These are phyloP conservation scores for Amphichorda felina DNA, from an alignment of 2,329 filamentous ascomycete genomes.

Conservation along the genomic window DNA sequence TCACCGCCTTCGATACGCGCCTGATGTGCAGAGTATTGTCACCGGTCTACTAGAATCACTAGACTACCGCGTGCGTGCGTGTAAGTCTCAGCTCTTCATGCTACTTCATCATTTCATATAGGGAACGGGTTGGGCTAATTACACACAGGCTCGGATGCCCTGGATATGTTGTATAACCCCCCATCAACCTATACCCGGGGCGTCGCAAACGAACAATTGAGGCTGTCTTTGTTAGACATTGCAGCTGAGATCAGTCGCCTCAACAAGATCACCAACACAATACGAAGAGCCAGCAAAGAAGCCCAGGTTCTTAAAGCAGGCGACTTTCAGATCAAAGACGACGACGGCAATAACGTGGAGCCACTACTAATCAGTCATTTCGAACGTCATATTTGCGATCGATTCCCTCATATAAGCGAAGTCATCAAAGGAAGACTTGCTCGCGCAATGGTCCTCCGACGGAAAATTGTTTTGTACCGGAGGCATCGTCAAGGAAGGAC, in stretches of 20 bases:
- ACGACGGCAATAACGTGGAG: constrained; percentile 6
- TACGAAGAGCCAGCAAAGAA: constrained; percentile 7
- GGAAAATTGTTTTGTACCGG: constrained; percentile 6
- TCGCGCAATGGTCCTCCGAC: constrained; percentile 5
- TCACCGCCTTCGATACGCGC: constrained; percentile 6
- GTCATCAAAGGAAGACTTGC: constrained; percentile 5
- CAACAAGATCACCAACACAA: constrained; percentile 9
- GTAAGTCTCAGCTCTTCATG: constrained; percentile 1
- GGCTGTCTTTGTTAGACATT: background rate
- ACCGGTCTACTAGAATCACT: constrained; percentile 8
- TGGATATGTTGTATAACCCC: background rate
- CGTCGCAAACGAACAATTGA: background rate
- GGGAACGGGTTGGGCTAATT: background rate
- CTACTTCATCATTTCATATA: background rate
- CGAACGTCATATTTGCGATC: constrained; percentile 4
- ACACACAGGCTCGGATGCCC: background rate
- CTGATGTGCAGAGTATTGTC: constrained; percentile 5
- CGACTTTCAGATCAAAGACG: constrained; percentile 5
- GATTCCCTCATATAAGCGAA: constrained; percentile 5
- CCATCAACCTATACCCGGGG: background rate
- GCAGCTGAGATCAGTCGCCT: constrained; percentile 3
- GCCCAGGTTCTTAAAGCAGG: constrained; percentile 3
- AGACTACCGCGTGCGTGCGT: background rate
- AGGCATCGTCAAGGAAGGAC: constrained; percentile 4
- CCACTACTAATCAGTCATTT: constrained; percentile 3